phyloP scores from a whole-genome alignment of 73 alveolate species.

The Effrenium voratum region DNA sequence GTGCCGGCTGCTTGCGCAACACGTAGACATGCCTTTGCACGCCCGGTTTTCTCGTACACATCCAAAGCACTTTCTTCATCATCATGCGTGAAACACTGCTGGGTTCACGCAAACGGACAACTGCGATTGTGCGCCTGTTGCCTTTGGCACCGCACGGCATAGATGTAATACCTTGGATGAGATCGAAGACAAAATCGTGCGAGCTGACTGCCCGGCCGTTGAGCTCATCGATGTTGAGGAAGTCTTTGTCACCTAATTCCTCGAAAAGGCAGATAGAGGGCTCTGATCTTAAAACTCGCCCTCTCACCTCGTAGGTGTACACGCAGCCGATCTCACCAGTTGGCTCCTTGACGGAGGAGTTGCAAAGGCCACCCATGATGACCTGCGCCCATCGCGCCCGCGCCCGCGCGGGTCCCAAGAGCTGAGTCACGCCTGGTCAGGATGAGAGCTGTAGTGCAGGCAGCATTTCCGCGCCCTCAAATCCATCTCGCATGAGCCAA shows the following conservation, averaged over 20 bases:
- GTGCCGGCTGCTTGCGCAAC: too few species aligned
- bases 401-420: too few species aligned
- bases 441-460: conserved; percentile 73
- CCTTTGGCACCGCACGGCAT: conserved; percentile 66
- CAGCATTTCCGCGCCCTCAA: conserved; percentile 88
- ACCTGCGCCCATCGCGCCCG: neutral
- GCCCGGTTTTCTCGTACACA: too few species aligned
- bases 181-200: neutral
- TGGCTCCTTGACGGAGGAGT: conserved; percentile 46
- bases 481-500: neutral
- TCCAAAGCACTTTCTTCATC: too few species aligned
- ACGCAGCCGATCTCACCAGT: conserved; percentile 85
- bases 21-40: too few species aligned
- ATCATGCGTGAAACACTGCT: too few species aligned
- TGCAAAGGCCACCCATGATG: conserved; percentile 78
- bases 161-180: conserved; percentile 35
- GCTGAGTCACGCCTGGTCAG: conserved; percentile 57
- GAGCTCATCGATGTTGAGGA: conserved; percentile 35
- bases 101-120: too few species aligned
- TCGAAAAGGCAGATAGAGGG: neutral
- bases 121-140: conserved; percentile 57
- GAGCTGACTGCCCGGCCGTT: neutral
- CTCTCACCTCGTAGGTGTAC: conserved; percentile 44
- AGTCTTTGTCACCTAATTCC: conserved; percentile 33
- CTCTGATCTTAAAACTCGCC: neutral